Evolutionary conservation across 495 filamentous ascomycete genomes (phyloP).

Genomic region (Margaritispora aquatica): DNA sequence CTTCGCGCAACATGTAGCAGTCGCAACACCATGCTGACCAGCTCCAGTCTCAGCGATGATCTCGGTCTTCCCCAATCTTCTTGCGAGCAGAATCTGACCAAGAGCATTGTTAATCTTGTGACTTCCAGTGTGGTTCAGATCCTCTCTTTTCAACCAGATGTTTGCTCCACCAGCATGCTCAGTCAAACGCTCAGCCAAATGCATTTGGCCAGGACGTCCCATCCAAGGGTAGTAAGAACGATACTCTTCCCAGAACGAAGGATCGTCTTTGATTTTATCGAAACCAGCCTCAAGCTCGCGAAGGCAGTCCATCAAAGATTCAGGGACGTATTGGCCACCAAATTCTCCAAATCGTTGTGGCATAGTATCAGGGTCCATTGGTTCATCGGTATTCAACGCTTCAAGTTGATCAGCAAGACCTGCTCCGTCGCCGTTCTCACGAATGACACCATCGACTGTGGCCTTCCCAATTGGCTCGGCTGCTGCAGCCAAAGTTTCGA

Average conservation of each 20-base stretch:
- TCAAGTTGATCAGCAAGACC: conserved; percentile 68
- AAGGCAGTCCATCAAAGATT: conserved; percentile 96
- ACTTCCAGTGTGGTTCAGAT: conserved; percentile 72
- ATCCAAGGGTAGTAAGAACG: conserved; percentile 97
- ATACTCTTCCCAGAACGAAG: conserved; percentile 95
- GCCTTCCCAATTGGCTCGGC: conserved; percentile 44
- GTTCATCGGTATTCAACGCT: conserved; percentile 51
- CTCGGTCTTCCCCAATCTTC: conserved; percentile 77
- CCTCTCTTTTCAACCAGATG: conserved; percentile 94
- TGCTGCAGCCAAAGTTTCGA: conserved; percentile 52
- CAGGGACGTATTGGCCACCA: conserved; percentile 97
- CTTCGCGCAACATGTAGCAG: conserved; percentile 91
- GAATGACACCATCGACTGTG: conserved; percentile 54
- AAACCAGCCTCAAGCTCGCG: conserved; percentile 90
- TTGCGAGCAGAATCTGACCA: conserved; percentile 80
- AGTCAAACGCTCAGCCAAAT: conserved; percentile 81
- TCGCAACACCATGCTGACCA: conserved; percentile 95
- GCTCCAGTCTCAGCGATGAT: conserved; percentile 96
- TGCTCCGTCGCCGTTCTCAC: conserved; percentile 48
- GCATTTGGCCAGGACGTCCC: conserved; percentile 86
- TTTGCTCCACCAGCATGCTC: conserved; percentile 84
- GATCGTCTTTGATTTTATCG: conserved; percentile 74
- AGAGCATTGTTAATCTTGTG: conserved; percentile 99
- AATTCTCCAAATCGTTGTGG: conserved; percentile 93
- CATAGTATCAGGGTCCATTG: conserved; percentile 39